Evolutionary conservation across 2,329 filamentous ascomycete species (phyloP).

Genomic region (Tolypocladium album): DNA sequence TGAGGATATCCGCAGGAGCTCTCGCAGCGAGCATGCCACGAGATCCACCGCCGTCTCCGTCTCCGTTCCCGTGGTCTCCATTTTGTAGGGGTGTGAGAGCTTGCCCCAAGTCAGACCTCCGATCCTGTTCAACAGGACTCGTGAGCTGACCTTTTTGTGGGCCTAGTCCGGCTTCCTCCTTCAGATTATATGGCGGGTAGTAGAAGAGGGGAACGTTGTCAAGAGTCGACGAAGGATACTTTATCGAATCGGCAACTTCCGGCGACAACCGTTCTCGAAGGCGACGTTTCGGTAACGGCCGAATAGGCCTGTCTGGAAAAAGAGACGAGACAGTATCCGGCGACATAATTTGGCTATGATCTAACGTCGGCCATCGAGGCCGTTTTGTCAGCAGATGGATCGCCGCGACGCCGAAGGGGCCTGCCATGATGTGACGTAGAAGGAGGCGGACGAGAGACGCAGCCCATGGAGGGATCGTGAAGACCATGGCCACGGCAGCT

Average conservation of each 20-base stretch:
- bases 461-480: slow-evolving; percentile 1
- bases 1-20: slow-evolving; percentile 33
- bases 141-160: slow-evolving; percentile 9
- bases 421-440: slow-evolving; percentile 5
- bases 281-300: slow-evolving; percentile 80
- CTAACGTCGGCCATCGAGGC: slow-evolving; percentile 18
- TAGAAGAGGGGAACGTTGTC: slow-evolving; percentile 64
- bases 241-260: slow-evolving; percentile 71
- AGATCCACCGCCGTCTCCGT: slow-evolving; percentile 42
- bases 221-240: slow-evolving; percentile 68
- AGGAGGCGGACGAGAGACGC: neutral
- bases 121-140: slow-evolving; percentile 11
- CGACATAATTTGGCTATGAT: slow-evolving; percentile 44
- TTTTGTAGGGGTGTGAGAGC: slow-evolving; percentile 16
- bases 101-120: slow-evolving; percentile 11
- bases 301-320: slow-evolving; percentile 85
- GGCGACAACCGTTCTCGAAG: slow-evolving; percentile 80
- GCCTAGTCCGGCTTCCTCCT: slow-evolving; percentile 27
- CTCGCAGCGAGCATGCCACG: slow-evolving; percentile 31
- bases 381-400: slow-evolving; percentile 17
- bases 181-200: slow-evolving; percentile 41
- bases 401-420: slow-evolving; percentile 6
- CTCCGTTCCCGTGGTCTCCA: slow-evolving; percentile 43
- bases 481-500: neutral
- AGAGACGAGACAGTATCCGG: slow-evolving; percentile 69